Evolutionary conservation across 352 stramenopile species (phyloP).

Genomic region (Plasmopara muralis): DNA sequence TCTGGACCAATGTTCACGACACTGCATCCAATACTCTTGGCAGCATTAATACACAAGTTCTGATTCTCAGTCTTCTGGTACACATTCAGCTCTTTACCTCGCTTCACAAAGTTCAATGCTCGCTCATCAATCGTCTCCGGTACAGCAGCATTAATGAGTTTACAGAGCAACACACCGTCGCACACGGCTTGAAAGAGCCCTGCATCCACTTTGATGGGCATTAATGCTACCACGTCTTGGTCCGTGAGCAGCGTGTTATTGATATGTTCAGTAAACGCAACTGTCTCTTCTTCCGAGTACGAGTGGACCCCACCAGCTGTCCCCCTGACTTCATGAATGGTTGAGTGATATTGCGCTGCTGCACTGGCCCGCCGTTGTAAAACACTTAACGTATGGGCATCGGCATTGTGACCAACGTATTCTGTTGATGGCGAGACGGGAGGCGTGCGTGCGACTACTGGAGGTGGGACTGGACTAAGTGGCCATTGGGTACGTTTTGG

Average conservation of each 20-base stretch:
- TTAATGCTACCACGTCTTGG: constrained; percentile 42
- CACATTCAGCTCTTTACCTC: constrained; percentile 73
- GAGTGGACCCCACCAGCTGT: constrained; percentile 72
- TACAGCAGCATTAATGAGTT: constrained; percentile 88
- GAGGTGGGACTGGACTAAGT: constrained; percentile 25
- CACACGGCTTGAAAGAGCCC: constrained; percentile 77
- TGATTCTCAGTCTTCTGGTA: constrained; percentile 88
- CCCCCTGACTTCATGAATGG: constrained; percentile 78
- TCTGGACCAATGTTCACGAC: constrained; percentile 90
- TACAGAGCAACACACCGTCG: constrained; percentile 87
- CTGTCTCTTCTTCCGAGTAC: constrained; percentile 88
- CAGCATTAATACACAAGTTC: constrained; percentile 92
- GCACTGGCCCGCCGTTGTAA: constrained; percentile 58
- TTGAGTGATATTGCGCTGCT: constrained; percentile 50
- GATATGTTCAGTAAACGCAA: constrained; percentile 89
- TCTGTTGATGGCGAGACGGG: constrained; percentile 9
- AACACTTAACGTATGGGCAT: constrained; percentile 50
- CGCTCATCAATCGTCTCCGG: constrained; percentile 90
- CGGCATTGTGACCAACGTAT: constrained; percentile 16
- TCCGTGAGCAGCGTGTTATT: constrained; percentile 83
- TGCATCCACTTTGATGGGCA: constrained; percentile 76
- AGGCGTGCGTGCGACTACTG: constrained; percentile 20
- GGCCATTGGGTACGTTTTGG: constrained; percentile 49
- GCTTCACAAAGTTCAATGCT: constrained; percentile 80
- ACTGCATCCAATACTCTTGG: constrained; percentile 89